Evolutionary conservation across 2,329 filamentous ascomycete species (phyloP).

Genomic region (Cladosporium sp.): DNA sequence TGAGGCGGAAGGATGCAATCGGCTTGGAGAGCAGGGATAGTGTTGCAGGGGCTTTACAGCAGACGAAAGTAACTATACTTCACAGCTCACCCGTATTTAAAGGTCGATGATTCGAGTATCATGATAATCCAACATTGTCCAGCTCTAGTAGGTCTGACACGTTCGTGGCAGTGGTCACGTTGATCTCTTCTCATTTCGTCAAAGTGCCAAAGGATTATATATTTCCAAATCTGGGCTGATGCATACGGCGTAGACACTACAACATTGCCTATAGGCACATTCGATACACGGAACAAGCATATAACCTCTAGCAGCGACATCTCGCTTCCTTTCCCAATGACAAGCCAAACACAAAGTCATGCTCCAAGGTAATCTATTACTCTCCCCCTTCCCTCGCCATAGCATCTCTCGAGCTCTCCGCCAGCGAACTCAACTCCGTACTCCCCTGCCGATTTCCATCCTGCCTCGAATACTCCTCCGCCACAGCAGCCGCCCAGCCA

Average conservation of each 20-base stretch:
- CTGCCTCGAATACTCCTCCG: background rate
- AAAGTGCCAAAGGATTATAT: background rate
- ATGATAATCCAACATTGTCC: background rate
- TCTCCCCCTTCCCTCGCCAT: background rate
- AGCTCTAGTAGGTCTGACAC: too few relatives aligned
- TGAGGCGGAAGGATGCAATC: background rate
- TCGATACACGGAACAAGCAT: background rate
- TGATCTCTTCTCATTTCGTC: background rate
- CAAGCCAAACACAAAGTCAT: background rate
- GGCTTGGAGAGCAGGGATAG: background rate
- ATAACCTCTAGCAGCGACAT: background rate
- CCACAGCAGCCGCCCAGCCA: background rate
- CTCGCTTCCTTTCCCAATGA: background rate
- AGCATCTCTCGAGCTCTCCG: background rate
- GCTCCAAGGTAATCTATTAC: background rate
- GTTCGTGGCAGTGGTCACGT: background rate
- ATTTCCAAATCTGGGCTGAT: background rate
- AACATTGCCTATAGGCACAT: background rate
- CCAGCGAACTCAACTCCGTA: background rate
- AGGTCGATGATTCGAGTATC: background rate
- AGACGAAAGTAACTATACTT: background rate
- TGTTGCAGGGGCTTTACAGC: background rate
- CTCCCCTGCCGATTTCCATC: background rate
- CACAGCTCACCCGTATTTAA: background rate
- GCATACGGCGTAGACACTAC: background rate